Base-by-base conservation (phyloP, 352 stramenopile genomes). In the Pythium phragmiticola region DNA sequence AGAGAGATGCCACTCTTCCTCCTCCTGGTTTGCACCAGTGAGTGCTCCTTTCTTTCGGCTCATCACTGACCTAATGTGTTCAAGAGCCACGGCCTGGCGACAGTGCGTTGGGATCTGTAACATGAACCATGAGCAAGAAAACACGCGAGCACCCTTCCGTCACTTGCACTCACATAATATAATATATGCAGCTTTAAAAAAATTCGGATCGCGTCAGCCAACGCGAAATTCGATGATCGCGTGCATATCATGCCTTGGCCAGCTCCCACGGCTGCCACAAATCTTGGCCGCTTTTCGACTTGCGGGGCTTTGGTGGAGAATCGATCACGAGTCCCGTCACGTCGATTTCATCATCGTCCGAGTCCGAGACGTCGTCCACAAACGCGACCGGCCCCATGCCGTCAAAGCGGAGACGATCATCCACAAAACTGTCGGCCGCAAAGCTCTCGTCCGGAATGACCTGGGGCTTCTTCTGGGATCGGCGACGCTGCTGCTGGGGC, bases 261-360 rank as follows among this genome's bases (percentile, higher is more conserved):
- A 91, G 70, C 62, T 93, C 84, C 84, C 80, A 93, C 3, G 80
- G 80, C 61, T 93, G 77, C 84, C 84, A 93, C 34, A 93, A 58
- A 30, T 77, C 70, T 42, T 93, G 72, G 3, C 57, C 70, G 47
- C 72, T 87, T 28, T 47, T 66, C 6, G 65, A 68, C 45, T 84
- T 84, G 26, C 66, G 76, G 5, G 51, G 66, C 17, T 30, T 21
- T 4, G 30, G 8, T 53, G 56, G 2, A 51, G 54, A 5, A 70
- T 73, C 23, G 69, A 89, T 71, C 17, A 68, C 66, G 36, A 92
- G 69, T 2, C 84, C 84, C 2, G 81, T 89, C 17, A 90, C 64
- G 57, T 92, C 84, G 36, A 92, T 78, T 21, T 65, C 56, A 48
- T 92, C 84, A 28, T 89, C 84, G 45, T 89, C 84, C 6, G 62